A percentile compares a stretch with the other conserved stretches of the same genome.
phyloP scores from a whole-genome alignment of 2,329 filamentous ascomycete species.

The Cryphonectria naterciae region DNA sequence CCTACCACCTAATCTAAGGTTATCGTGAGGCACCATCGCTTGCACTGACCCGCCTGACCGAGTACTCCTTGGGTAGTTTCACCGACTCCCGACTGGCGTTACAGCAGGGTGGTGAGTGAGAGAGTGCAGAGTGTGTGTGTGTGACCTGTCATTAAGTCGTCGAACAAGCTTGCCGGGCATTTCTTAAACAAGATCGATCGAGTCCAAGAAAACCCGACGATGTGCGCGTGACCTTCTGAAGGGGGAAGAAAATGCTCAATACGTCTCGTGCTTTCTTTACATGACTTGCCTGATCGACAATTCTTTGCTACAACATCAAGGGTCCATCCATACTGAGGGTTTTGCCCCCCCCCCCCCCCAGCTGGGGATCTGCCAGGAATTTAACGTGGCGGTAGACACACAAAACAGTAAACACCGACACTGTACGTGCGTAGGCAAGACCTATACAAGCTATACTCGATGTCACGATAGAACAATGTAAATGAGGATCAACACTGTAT shows the following conservation, averaged over 20 bases:
- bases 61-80: background rate
- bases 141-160: background rate
- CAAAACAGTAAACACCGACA: background rate
- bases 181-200: background rate
- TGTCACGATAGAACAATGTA: background rate
- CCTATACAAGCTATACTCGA: no score
- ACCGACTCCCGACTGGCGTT: constrained; percentile 2
- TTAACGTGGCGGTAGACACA: background rate
- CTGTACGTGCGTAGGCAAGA: background rate
- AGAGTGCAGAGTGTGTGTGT: background rate
- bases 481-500: constrained; percentile 11
- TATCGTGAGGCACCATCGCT: constrained; percentile 5
- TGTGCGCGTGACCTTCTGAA: background rate
- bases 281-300: background rate
- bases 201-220: background rate
- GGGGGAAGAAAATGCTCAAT: background rate
- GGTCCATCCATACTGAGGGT: background rate
- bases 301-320: background rate
- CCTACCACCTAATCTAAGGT: constrained; percentile 12
- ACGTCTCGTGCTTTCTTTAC: background rate
- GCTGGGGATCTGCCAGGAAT: background rate
- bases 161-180: background rate
- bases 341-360: background rate
- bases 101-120: background rate
- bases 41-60: background rate